Base-by-base conservation (phyloP, 2,329 filamentous ascomycete species). In the Curvularia sp. region DNA sequence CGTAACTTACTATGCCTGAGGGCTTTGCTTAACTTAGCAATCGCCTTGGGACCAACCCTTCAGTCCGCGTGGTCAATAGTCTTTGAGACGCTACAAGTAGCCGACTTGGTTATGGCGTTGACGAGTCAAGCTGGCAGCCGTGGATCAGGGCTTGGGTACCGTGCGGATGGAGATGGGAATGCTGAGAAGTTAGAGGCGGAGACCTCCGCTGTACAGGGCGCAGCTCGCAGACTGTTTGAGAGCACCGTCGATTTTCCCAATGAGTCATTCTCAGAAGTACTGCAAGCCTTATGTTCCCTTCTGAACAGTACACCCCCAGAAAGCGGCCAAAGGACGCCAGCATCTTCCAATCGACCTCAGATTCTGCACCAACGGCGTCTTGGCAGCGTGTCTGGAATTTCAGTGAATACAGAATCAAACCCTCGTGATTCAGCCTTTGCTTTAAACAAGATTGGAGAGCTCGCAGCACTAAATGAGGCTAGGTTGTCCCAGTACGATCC, bases 191-290 rank as follows among this genome's bases (percentile, higher is more conserved):
- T 98, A 68, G 87, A 86, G 38, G 83, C 86, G 0, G 95, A 99
- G 73, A 90, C 97, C 28, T 86, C 90, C 59, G 92, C 95, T 31
- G 94, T 98, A 0, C 92, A 97, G 75, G 89, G 90, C 6, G 95
- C 95, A 2, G 92, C 93, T 1, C 88, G 88, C 1, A 88, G 95
- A 62, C 82, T 99, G 18, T 88, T 98, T 57, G 95, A 98, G 74
- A 97, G 93, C 77, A 98, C 93, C 0, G 84, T 90, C 15, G 93
- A 97, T 67, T 98, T 96, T 69, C 92, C 93, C 0, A 93, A 94
- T 63, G 84, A 88, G 15, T 83, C 92, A 0, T 98, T 98, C 68
- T 80, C 89, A 5, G 86, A 91, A 62, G 87, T 98, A 9, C 82
- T 98, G 1, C 81, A 83, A 53, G 89, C 93, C 0, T 83, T 97